phyloP scores from a whole-genome alignment of 768 basidiomycete species.

The Myochromella boudieri region DNA sequence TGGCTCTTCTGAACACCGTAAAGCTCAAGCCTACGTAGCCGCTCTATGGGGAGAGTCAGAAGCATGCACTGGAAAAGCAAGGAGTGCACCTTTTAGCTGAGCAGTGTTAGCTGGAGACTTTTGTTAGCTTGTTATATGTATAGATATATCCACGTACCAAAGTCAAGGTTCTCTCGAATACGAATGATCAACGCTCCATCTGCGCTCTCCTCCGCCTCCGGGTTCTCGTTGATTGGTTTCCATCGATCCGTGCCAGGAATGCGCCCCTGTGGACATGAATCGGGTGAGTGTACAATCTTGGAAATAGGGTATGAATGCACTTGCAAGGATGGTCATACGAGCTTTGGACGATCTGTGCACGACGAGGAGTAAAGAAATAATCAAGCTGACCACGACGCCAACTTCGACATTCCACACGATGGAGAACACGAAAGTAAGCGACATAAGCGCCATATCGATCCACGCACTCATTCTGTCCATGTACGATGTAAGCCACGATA shows the following conservation, averaged over 20 bases:
- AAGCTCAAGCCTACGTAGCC: slow-evolving; percentile 80
- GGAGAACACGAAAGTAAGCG: slow-evolving; percentile 83
- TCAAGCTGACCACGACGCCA: slow-evolving; percentile 85
- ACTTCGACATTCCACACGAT: slow-evolving; percentile 91
- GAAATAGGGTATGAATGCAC: slow-evolving; percentile 20
- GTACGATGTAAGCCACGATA: neutral
- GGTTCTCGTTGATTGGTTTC: slow-evolving; percentile 88
- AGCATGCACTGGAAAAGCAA: neutral
- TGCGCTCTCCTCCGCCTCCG: slow-evolving; percentile 77
- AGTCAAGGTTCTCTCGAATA: slow-evolving; percentile 88
- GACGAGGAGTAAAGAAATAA: slow-evolving; percentile 85
- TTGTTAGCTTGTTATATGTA: no score
- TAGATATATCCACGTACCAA: slow-evolving; percentile 76
- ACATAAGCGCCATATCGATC: slow-evolving; percentile 86
- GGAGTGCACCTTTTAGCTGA: slow-evolving; percentile 74
- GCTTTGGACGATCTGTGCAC: slow-evolving; percentile 88
- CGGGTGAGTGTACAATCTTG: neutral
- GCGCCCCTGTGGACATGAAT: slow-evolving; percentile 54
- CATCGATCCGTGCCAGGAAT: slow-evolving; percentile 88
- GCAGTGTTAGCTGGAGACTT: slow-evolving; percentile 91
- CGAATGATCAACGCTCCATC: slow-evolving; percentile 85
- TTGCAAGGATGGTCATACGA: slow-evolving; percentile 86
- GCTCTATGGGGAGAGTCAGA: slow-evolving; percentile 44
- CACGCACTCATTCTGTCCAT: slow-evolving; percentile 79
- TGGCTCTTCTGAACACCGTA: slow-evolving; percentile 82